Evolutionary conservation across 169 alveolate genomes (phyloP), one percentile per base, ranked within the genome.

Genomic region (Plasmodium reichenowi): DNA sequence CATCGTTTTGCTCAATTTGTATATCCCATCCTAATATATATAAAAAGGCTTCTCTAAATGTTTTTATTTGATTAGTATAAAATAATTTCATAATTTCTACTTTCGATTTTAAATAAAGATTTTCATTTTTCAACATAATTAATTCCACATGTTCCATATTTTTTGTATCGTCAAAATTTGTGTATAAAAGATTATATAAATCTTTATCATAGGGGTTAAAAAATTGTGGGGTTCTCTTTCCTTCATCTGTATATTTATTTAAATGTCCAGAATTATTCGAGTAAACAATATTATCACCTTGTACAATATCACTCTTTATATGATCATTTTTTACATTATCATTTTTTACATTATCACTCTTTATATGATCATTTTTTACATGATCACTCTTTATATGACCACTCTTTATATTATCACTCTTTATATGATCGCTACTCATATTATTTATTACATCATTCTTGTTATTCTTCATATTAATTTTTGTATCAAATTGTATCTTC

Each of bases 11-110:
- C 47, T 85, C 91, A n/a, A 85, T 71, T 71, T 68, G 74, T 24
- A 85, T 71, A 20, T 85, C 91, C 91, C 91, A 85, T 12, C 91
- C 91, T 43, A 85, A 38, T 10, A 85, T 68, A 64, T 85, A 85
- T 2, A 85, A 43, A 38, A 85, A 71, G 2, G 91, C 91, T 60
- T 85, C 91, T 66, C 91, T 68, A 60, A 58, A 85, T 38, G 43
- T 85, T 43, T 85, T 85, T n/a, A 85, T 85, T 54, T 85, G 91
- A n/a, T 71, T 71, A 7, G 87, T 6, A 71, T 85, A 85, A 85
- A 58, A 85, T 17, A 85, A 13, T 52, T 85, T 85, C 12, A 85
- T 63, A n/a, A 85, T 74, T 59, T 85, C 91, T 3, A 85, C 60
- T 50, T 85, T 85, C 0, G 91, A 70, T 13, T 85, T 85, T 60